Evolutionary conservation across 164 flowering plant species (phyloP), one percentile per base, ranked within the genome.

Genomic region (Vitis labrusca): DNA sequence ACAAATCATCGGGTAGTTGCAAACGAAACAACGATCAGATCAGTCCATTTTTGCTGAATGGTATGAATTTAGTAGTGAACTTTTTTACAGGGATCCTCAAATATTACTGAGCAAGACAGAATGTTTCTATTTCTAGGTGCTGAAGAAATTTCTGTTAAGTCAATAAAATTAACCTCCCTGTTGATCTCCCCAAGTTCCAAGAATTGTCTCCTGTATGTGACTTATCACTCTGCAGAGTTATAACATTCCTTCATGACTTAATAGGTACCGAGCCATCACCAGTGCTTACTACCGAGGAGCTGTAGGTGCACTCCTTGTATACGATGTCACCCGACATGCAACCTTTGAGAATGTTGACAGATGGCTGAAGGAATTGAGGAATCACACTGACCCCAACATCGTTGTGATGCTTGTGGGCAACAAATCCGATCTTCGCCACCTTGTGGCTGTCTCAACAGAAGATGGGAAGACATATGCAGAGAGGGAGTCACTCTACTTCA

Each of bases 281-380:
- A 88, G 92, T 78, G 90, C 92, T 63, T 88, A 88, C 72, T 88
- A 88, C 66, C 74, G 92, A 67, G 92, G 92, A 48, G 92, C 92
- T 14, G 90, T 88, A 14, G 92, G 91, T 64, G 91, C 91, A 52
- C 74, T 87, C 19, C 86, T 87, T 19, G 91, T 87, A 37, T 88
- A 85, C 62, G 92, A 88, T 69, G 86, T 88, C 19, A 88, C 90
- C 49, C 78, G 92, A 19, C 82, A 84, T 29, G 51, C 87, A 16
- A 89, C 93, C 8, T 89, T 85, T 73, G 91, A 89, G 73, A 89
- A 85, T 23, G 85, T 76, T 11, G 85, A 81, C 65, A 80, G 91
- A 74, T 89, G 93, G 93, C 73, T 89, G 54, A 85, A 71, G 75
- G 93, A 89, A 74, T 62, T 87, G 64, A 73, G 89, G 74, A 80